Conservation (phyloP, 1,284 basidiomycete species). For the Exobasidium cylindrosporum region DNA sequence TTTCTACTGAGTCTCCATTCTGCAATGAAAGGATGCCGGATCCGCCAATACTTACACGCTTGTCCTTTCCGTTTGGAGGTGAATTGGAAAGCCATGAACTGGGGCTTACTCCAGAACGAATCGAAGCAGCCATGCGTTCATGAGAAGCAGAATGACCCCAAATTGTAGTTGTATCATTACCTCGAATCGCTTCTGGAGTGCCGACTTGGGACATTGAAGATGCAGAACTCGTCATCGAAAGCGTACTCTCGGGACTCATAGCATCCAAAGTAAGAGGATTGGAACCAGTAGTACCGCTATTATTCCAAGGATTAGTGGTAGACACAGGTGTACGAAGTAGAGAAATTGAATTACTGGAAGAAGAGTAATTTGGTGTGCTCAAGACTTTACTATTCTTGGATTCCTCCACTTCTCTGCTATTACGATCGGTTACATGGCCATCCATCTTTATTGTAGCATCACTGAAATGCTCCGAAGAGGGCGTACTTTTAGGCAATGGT, state of each 20-base stretch:
- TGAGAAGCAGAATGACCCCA: background rate
- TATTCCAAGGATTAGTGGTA: background rate
- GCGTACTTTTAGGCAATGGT: background rate
- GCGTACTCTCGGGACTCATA: slow-evolving; percentile 8
- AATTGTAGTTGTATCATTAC: background rate
- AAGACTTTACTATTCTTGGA: background rate
- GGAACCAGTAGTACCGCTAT: background rate
- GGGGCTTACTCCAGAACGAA: background rate
- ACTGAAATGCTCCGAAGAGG: slow-evolving; percentile 2
- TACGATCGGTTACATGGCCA: background rate
- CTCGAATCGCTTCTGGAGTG: slow-evolving; percentile 7
- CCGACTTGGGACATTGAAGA: background rate
- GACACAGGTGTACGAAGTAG: slow-evolving; percentile 4
- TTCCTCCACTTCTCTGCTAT: background rate
- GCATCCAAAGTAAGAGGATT: background rate
- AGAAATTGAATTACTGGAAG: background rate
- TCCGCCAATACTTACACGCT: background rate
- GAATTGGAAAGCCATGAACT: background rate
- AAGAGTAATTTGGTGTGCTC: background rate
- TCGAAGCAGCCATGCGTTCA: background rate
- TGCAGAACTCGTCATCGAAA: slow-evolving; percentile 5
- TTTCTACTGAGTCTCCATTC: background rate
- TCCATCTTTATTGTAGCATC: background rate
- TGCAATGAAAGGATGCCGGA: slow-evolving; percentile 9
- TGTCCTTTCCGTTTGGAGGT: background rate